Evolutionary conservation across 768 basidiomycete genomes (phyloP), one percentile per base, ranked within the genome.

Genomic region (Xerocomellus intermedius): DNA sequence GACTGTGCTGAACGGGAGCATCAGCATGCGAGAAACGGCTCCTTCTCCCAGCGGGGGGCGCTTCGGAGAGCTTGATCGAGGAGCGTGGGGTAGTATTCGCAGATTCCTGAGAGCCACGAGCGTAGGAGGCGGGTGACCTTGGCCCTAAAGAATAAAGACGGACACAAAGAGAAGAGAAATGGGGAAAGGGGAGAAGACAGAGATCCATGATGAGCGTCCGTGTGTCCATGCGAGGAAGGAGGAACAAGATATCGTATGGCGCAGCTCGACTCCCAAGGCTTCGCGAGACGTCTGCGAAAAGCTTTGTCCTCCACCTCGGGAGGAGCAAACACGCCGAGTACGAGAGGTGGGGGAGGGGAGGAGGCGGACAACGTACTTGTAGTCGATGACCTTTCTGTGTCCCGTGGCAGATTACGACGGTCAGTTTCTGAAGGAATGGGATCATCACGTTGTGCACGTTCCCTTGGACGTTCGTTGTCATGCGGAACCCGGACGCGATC

Each of bases 331-430:
- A 62, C 67, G 72, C 69, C 69, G 63, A 64, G 63, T 62, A 71
- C 70, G 70, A 66, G 63, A 63, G 70, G 69, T 66, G 60, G 58
- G 64, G 61, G 56, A 64, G 69, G 71, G 66, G 68, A 75, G 64
- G 73, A 76, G 69, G 76, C 71, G 66, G 74, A 77, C 69, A 77
- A 77, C 76, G 76, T 77, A 77, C 76, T 77, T 60, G 65, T 60
- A 64, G 77, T 66, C 68, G 77, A 70, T 47, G 70, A 67, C 59
- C 65, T 68, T 58, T 68, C 70, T 48, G 64, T 46, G 56, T 69
- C 70, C 33, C 63, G 62, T 50, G 66, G 71, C 33, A 30, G 55
- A 51, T 60, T 53, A 55, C 68, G 70, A 47, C 56, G 60, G 17
- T 63, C 64, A 16, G 45, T 43, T 52, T 66, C 55, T 13, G 52